Evolutionary conservation across 441 rosid species (phyloP), one percentile per base, ranked within the genome.

Genomic region (Euphorbia celastroides): DNA sequence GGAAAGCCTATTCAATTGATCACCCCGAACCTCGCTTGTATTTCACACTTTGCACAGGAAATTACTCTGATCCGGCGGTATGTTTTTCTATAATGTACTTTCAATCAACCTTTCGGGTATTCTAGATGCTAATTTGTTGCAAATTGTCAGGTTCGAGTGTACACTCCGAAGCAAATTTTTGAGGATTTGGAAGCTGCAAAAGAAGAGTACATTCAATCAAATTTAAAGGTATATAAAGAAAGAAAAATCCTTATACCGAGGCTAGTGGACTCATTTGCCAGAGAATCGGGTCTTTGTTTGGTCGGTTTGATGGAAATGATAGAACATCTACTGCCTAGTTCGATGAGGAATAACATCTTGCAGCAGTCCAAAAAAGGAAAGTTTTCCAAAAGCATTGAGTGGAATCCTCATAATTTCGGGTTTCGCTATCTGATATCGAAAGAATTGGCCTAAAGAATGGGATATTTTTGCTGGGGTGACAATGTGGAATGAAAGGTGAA

Each of bases 51-150:
- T 75, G 90, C 66, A 89, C 87, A 20, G 97, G 97, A 73, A 91
- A 85, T 84, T 95, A 86, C 78, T 93, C 95, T 6, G 96, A 93
- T 77, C 99, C 99, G 7, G 87, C 90, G 82, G 97, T 93, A 90
- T 60, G 68, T 65, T n/a, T n/a, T n/a, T n/a, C n/a, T n/a, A n/a
- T n/a, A n/a, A n/a, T n/a, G n/a, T 51, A 66, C 70, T 28, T 30
- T 54, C 57, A 5, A 34, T 19, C 38, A 5, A 36, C 57, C 8
- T 42, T 51, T 51, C 26, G 7, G 22, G 26, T 0, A 51, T 51
- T 20, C 22, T 20, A 5, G 19, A 17, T 19, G 19, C 25, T 51
- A 51, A 26, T 51, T 26, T 14, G 10, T 19, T n/a, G 38, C 5
- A 13, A 19, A 42, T 57, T 57, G 64, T 50, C 83, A 93, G 99